Evolutionary conservation across 1,284 basidiomycete genomes (phyloP), one percentile per base, ranked within the genome.

Genomic region (Abortiporus biennis): DNA sequence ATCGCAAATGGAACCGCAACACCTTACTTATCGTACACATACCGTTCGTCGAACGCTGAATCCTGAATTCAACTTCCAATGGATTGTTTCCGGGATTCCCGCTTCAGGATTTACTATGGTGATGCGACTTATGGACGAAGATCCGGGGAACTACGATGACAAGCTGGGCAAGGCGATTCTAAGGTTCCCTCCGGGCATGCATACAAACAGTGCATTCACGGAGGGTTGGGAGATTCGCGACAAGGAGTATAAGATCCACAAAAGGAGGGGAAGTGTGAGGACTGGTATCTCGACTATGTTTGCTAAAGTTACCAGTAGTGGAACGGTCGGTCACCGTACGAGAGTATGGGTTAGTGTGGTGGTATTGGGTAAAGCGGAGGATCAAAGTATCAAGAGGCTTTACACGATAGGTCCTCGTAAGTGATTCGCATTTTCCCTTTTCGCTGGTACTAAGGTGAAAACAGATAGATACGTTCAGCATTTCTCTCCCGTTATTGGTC

Each of bases 41-140:
- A 72, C 72, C 3, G 54, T 60, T 3, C 59, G 63, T 23, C 47
- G 51, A 6, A 62, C 59, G 5, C 53, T 62, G 19, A 57, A 70
- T 44, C 71, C 72, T 1, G 46, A 46, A 6, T 73, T 65, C 64
- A 56, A 69, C 20, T 53, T 57, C 2, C 47, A 51, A 17, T 74
- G 72, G 72, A 51, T 68, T 16, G 59, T 74, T 8, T 62, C 62
- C 1, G 71, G 70, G 3, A 54, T 72, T 1, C 70, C 72, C 1
- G 49, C 48, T 3, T 53, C 56, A 1, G 70, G 69, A 0, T 62
- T 68, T 40, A 48, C 46, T 6, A 53, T 74, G 19, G 56, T 55
- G 3, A 49, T 65, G 21, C 48, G 53, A 16, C 53, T 73, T 17
- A 57, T 58, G 43, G 71, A 74, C 50, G 71, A 72, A 46, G 71